Evolutionary conservation across 441 rosid genomes (phyloP).

Genomic region (Aquilaria agallochum): DNA sequence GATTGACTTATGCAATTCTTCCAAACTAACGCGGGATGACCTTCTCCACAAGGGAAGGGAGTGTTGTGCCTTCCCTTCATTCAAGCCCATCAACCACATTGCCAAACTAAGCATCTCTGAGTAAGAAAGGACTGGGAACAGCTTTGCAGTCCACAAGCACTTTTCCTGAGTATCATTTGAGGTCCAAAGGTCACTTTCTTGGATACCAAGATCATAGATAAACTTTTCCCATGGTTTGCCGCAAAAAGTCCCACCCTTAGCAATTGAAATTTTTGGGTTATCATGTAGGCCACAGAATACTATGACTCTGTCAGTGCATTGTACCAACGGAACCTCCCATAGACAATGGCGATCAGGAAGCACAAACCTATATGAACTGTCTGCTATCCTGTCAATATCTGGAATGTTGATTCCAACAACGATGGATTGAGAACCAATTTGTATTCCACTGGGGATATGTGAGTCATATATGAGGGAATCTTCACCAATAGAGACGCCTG

Average conservation of each 20-base stretch:
- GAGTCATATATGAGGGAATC: constrained; percentile 91
- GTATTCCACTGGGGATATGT: constrained; percentile 60
- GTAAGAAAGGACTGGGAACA: constrained; percentile 72
- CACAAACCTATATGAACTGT: constrained; percentile 55
- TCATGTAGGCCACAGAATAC: constrained; percentile 94
- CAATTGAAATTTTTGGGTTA: constrained; percentile 70
- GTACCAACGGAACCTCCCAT: constrained; percentile 94
- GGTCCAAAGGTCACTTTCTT: constrained; percentile 77
- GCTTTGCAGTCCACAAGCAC: constrained; percentile 93
- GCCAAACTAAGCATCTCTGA: constrained; percentile 74
- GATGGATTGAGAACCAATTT: constrained; percentile 85
- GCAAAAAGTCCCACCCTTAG: constrained; percentile 79
- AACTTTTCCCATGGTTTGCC: constrained; percentile 88
- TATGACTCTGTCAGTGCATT: constrained; percentile 57
- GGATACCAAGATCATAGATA: constrained; percentile 64
- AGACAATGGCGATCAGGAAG: constrained; percentile 96
- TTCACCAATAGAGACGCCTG: constrained; percentile 91
- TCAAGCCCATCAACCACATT: constrained; percentile 91
- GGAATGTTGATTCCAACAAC: constrained; percentile 82
- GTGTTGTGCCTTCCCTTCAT: constrained; percentile 32
- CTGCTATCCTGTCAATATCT: constrained; percentile 27
- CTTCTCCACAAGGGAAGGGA: constrained; percentile 64
- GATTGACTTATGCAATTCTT: constrained; percentile 89
- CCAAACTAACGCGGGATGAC: constrained; percentile 83
- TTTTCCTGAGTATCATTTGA: constrained; percentile 45